These are phyloP conservation scores for Sugiyamaella japonica DNA, from an alignment of 1,139 yeast genomes.

Conservation along the genomic window DNA sequence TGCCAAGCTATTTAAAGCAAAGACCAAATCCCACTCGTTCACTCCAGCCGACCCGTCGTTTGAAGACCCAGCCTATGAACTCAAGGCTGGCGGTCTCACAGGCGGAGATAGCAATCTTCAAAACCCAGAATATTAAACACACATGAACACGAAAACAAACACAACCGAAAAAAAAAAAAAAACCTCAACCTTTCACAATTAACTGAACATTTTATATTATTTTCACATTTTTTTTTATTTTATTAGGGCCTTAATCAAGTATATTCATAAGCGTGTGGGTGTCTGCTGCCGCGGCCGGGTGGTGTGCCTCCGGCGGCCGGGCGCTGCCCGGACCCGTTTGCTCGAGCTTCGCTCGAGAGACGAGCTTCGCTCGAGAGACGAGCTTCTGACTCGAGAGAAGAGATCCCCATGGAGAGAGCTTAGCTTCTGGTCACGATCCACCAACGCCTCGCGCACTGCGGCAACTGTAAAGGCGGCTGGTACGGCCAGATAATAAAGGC, in stretches of 20 bases:
- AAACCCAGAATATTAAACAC: slow-evolving; percentile 9
- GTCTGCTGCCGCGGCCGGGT: too few species aligned
- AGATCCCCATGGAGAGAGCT: too few species aligned
- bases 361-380: too few species aligned
- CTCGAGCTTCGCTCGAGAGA: too few species aligned
- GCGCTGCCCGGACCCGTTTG: neutral
- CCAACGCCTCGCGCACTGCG: too few species aligned
- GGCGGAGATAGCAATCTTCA: slow-evolving; percentile 11
- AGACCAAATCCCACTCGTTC: slow-evolving; percentile 2
- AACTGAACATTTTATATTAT: neutral
- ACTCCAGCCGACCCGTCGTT: slow-evolving; percentile 9
- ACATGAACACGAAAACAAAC: too few species aligned
- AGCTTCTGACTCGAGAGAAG: too few species aligned
- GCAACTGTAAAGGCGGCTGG: neutral
- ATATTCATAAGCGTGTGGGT: neutral
- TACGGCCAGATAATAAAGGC: too few species aligned
- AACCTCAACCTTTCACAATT: neutral
- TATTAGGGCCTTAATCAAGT: neutral
- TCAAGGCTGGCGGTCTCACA: slow-evolving; percentile 13
- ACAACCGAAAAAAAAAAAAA: neutral
- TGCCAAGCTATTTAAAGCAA: slow-evolving; percentile 7
- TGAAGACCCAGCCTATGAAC: slow-evolving; percentile 12
- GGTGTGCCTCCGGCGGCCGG: neutral
- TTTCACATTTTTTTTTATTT: neutral
- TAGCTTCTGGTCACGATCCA: too few species aligned